Conservation (phyloP, 2,329 filamentous ascomycete species). For the Ascocoryne sarcoides region DNA sequence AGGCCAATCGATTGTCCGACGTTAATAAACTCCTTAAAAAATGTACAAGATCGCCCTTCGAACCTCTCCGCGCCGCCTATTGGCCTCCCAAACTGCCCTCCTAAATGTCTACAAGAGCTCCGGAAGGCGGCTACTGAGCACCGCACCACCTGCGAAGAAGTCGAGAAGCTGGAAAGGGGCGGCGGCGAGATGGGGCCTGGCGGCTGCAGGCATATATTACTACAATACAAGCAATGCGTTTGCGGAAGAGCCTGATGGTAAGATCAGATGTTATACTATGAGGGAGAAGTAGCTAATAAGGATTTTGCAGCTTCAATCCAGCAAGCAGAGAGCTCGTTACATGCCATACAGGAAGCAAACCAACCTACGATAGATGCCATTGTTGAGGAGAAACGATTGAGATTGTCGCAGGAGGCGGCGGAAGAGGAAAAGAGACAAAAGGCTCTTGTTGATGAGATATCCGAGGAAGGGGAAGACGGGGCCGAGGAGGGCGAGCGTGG, state of each 20-base stretch:
- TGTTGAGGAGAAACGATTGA: constrained; percentile 49
- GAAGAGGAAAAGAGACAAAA: constrained; percentile 18
- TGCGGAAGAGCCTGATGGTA: constrained; percentile 72
- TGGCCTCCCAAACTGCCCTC: constrained; percentile 12
- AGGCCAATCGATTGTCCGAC: constrained; percentile 4
- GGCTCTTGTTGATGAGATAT: constrained; percentile 13
- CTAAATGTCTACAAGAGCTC: constrained; percentile 20
- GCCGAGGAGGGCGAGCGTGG: constrained; percentile 5
- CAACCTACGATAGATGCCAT: constrained; percentile 59
- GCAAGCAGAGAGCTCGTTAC: constrained; percentile 29
- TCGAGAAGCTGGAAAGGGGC: constrained; percentile 76
- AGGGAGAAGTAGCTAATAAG: constrained; percentile 13
- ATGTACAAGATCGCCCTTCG: constrained; percentile 25
- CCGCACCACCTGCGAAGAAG: constrained; percentile 50
- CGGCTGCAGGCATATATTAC: constrained; percentile 73
- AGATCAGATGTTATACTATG: not conserved
- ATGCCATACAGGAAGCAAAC: constrained; percentile 37
- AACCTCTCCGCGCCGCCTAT: constrained; percentile 19
- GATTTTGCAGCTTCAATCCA: constrained; percentile 25
- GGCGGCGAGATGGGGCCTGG: constrained; percentile 64
- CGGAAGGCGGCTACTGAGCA: constrained; percentile 42
- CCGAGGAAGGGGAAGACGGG: constrained; percentile 19
- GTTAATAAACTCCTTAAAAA: constrained; percentile 2
- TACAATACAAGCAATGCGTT: constrained; percentile 89
- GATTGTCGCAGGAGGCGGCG: constrained; percentile 24